These are phyloP conservation scores for Gypsophila paniculata DNA, from an alignment of 179 eudicot genomes.

Conservation along the genomic window DNA sequence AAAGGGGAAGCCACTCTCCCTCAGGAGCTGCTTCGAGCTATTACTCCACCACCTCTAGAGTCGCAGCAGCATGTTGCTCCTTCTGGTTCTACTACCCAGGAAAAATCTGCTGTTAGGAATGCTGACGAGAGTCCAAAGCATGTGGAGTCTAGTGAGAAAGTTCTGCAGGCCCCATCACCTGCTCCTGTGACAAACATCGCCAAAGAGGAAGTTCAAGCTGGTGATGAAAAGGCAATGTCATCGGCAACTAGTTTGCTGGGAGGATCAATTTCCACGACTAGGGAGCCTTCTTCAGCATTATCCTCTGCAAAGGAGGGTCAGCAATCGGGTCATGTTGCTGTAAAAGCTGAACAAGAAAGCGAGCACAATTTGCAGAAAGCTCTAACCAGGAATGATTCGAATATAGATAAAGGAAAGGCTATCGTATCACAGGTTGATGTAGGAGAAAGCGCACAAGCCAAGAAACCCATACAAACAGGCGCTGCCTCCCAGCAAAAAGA, in stretches of 20 bases:
- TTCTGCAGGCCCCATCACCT: conserved; percentile 36
- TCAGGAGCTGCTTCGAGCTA: conserved; percentile 77
- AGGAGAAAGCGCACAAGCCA: conserved; percentile 57
- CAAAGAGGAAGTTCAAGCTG: conserved; percentile 50
- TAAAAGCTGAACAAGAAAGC: conserved; percentile 58
- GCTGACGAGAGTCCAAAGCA: conserved; percentile 45
- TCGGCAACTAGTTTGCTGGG: conserved; percentile 33
- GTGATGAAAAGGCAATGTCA: conserved; percentile 48
- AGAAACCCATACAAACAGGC: conserved; percentile 50
- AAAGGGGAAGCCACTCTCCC: conserved; percentile 94
- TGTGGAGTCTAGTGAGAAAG: conserved; percentile 50
- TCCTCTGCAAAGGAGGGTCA: conserved; percentile 65
- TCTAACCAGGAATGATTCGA: conserved; percentile 37
- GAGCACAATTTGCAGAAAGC: conserved; percentile 47
- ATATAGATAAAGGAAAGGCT: conserved; percentile 64
- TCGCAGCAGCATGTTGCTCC: conserved; percentile 49
- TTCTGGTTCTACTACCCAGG: conserved; percentile 43
- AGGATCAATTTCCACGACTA: conserved; percentile 32
- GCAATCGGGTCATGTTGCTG: conserved; percentile 35
- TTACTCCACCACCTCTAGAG: conserved; percentile 82
- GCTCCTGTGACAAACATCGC: conserved; percentile 29
- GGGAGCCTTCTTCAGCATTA: conserved; percentile 43
- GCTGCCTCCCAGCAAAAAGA: conserved; percentile 58
- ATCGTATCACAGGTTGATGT: conserved; percentile 41
- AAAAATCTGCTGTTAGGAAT: conserved; percentile 44